Base-by-base conservation (phyloP, 805 yeast genomes). In the Lipomyces anomalus region DNA sequence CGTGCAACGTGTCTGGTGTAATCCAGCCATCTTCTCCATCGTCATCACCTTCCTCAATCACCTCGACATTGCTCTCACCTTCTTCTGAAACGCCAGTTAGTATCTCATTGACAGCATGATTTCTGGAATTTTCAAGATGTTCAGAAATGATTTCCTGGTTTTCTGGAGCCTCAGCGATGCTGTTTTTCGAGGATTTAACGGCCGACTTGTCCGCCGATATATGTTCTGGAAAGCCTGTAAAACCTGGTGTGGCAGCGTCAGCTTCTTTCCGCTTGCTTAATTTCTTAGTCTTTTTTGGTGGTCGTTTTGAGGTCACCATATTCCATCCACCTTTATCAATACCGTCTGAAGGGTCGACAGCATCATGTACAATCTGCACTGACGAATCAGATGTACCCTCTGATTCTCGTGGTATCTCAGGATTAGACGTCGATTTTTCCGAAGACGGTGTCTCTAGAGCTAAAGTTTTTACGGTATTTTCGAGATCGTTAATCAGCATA, bases 11-110 rank as follows among this genome's bases (percentile, higher is more conserved):
- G 2, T 84, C 95, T 2, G 92, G 83, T 0, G 95, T 85, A 57
- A 92, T 92, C 98, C 98, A 92, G 34, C 78, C 84, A 33, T 81
- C 86, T 44, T 79, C 88, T 51, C 84, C 95, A 34, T 85, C 88
- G 46, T 84, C 90, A 44, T 80, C 89, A 38, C 80, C 81, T 24
- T 72, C 76, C 36, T 76, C 80, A 6, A 60, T 65, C 7, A 60
- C 64, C 13, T 62, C 65, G 2, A 58, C 61, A 3, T 54, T 52
- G 1, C 58, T 48, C 4, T 57, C 61, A n/a, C 52, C 57, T 1
- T n/a, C 23, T 9, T 29, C 53, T n/a, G n/a, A n/a, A n/a, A n/a
- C n/a, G n/a, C n/a, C n/a, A 38, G 41, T 24, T 35, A 18, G 18
- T 21, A 28, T 45, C 7, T 6, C 29, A 11, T 26, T 17, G 20